Evolutionary conservation across 164 flowering plant species (phyloP).

Genomic region (Dillenia suffruticosa): DNA sequence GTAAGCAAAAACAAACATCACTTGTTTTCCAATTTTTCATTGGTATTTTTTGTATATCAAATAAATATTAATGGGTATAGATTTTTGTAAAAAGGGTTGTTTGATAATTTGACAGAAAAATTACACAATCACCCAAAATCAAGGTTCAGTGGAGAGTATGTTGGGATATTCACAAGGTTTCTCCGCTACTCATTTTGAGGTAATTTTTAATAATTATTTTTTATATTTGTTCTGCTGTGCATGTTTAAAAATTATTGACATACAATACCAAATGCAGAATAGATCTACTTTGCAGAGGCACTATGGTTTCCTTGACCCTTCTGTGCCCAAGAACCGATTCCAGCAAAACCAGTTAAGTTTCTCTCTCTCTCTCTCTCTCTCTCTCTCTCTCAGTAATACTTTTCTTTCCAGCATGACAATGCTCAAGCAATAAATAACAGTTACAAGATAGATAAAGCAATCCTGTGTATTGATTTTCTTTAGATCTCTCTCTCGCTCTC

Average conservation of each 20-base stretch:
- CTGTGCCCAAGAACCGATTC: slow-evolving; percentile 38
- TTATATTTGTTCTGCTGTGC: background rate
- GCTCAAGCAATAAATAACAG: too few species aligned
- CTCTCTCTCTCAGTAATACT: background rate
- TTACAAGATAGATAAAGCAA: too few species aligned
- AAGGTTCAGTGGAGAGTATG: slow-evolving; percentile 35
- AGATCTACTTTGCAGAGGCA: slow-evolving; percentile 40
- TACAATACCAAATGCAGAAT: slow-evolving; percentile 29
- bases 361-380: background rate
- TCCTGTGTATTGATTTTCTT: too few species aligned
- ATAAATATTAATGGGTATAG: too few species aligned
- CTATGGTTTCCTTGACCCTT: slow-evolving; percentile 33
- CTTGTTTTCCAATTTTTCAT: background rate
- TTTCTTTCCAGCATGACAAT: too few species aligned
- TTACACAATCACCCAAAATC: slow-evolving; percentile 20
- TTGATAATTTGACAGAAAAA: slow-evolving; percentile 29
- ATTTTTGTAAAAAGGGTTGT: slow-evolving; percentile 5
- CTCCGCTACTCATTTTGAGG: slow-evolving; percentile 53
- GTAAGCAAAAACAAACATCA: slow-evolving; percentile 12
- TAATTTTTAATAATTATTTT: slow-evolving; percentile 10
- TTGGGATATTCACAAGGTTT: slow-evolving; percentile 6
- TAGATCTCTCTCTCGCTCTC: too few species aligned
- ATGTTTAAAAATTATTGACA: background rate
- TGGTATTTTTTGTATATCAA: too few species aligned
- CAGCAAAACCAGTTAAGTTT: slow-evolving; percentile 42